A percentile compares a stretch with the other conserved stretches of the same genome.
phyloP scores from a whole-genome alignment of 208 protist genomes.

The Blastocrithidia nonstop region DNA sequence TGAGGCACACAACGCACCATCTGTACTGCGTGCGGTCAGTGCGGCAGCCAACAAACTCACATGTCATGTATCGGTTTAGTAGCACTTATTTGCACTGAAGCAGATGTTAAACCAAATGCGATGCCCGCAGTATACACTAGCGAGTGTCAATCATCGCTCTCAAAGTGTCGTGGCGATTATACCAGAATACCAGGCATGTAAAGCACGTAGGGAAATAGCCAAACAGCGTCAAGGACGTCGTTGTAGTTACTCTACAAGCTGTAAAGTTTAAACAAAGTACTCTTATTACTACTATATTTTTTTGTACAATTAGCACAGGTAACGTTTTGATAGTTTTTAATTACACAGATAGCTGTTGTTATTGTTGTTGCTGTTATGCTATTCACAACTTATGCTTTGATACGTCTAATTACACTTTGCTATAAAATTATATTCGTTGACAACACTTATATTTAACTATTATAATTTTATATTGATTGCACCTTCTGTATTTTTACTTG shows the following conservation, averaged over 20 bases:
- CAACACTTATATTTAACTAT: not conserved
- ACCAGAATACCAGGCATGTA: conserved; percentile 61
- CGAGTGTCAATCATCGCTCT: conserved; percentile 41
- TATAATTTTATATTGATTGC: not conserved
- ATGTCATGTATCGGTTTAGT: conserved; percentile 18
- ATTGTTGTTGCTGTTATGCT: not conserved
- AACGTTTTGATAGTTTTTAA: too few species aligned
- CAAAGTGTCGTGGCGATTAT: conserved; percentile 58
- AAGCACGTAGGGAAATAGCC: conserved; percentile 9
- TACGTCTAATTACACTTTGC: not conserved
- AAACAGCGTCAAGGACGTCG: too few species aligned
- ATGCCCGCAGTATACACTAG: conserved; percentile 73
- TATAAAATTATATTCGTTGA: too few species aligned
- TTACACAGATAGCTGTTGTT: too few species aligned
- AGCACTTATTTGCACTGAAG: conserved; percentile 19
- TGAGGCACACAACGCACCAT: conserved; percentile 1
- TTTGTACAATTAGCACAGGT: too few species aligned
- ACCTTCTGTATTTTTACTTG: not conserved
- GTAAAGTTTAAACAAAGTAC: too few species aligned
- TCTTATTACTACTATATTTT: too few species aligned
- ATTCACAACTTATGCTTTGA: not conserved
- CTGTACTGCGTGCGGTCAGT: too few species aligned
- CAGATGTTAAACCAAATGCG: conserved; percentile 68
- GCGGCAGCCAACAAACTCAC: not conserved
- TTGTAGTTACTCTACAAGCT: too few species aligned